Conservation (phyloP, 192 early-diverging fungal species). For the Anaeromyces robustus region DNA sequence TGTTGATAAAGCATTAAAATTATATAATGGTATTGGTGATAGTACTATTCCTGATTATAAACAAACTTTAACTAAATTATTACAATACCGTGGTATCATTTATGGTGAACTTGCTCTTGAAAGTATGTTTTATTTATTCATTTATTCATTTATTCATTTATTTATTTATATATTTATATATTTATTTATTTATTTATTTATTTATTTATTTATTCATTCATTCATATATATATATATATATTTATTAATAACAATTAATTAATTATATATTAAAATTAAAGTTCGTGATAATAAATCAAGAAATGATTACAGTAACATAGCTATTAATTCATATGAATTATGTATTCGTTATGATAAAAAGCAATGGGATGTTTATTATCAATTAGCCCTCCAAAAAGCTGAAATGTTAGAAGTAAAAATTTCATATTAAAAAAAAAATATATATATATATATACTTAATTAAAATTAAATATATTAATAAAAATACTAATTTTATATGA, state of each 20-base stretch:
- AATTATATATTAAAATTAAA: neutral
- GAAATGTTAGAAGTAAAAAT: constrained; percentile 35
- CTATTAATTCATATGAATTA: neutral
- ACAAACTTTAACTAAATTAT: constrained; percentile 3
- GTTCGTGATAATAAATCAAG: neutral
- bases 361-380: constrained; percentile 16
- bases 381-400: constrained; percentile 21
- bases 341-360: neutral
- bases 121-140: neutral
- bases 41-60: constrained; percentile 5
- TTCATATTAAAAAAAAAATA: too few relatives aligned
- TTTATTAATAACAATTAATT: too few relatives aligned
- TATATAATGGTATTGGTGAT: constrained; percentile 14
- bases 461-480: too few relatives aligned
- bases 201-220: too few relatives aligned
- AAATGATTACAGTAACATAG: neutral
- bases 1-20: constrained; percentile 19
- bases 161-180: too few relatives aligned
- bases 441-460: too few relatives aligned
- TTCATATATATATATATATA: too few relatives aligned
- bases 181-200: too few relatives aligned
- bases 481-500: too few relatives aligned
- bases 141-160: too few relatives aligned
- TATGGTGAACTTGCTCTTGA: constrained; percentile 25
- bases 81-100: constrained; percentile 17